phyloP scores from a whole-genome alignment of 2,329 filamentous ascomycete species.

The Cladosporium austrohemisphaericum region DNA sequence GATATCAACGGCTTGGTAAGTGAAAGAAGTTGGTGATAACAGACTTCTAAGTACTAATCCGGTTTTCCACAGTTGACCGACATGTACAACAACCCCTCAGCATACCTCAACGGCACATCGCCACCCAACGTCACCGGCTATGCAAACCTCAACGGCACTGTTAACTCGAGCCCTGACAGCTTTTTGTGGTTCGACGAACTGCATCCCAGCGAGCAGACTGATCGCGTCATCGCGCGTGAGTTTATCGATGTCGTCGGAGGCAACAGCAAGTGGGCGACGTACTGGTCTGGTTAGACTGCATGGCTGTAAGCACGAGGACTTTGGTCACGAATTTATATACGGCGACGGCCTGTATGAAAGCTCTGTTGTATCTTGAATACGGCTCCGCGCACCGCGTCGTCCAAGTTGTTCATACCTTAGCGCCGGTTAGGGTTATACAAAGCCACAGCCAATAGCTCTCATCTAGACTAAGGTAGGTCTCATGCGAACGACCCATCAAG shows the following conservation, averaged over 20 bases:
- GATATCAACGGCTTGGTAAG: slow-evolving; percentile 60
- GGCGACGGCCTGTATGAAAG: not conserved
- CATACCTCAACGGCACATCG: slow-evolving; percentile 59
- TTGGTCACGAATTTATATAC: not conserved
- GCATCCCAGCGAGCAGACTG: slow-evolving; percentile 65
- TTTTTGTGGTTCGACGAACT: slow-evolving; percentile 73
- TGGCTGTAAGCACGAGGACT: too few relatives aligned
- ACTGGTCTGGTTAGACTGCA: slow-evolving; percentile 33
- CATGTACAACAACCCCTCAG: slow-evolving; percentile 57
- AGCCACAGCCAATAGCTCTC: too few relatives aligned
- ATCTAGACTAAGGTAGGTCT: too few relatives aligned
- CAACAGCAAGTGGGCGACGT: slow-evolving; percentile 44
- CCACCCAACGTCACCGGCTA: slow-evolving; percentile 61
- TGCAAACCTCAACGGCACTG: slow-evolving; percentile 45
- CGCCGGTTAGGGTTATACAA: too few relatives aligned
- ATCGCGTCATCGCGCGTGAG: slow-evolving; percentile 54
- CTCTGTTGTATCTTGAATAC: not conserved
- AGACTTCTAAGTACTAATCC: too few relatives aligned
- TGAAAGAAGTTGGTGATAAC: not conserved
- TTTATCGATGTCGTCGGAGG: slow-evolving; percentile 56
- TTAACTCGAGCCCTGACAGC: slow-evolving; percentile 49
- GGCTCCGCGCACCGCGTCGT: too few relatives aligned
- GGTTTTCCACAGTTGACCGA: slow-evolving; percentile 52
- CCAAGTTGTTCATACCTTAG: not conserved
- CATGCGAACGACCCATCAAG: too few relatives aligned